Base-by-base conservation (phyloP, 805 yeast genomes). In the Yarrowia keelungensis region DNA sequence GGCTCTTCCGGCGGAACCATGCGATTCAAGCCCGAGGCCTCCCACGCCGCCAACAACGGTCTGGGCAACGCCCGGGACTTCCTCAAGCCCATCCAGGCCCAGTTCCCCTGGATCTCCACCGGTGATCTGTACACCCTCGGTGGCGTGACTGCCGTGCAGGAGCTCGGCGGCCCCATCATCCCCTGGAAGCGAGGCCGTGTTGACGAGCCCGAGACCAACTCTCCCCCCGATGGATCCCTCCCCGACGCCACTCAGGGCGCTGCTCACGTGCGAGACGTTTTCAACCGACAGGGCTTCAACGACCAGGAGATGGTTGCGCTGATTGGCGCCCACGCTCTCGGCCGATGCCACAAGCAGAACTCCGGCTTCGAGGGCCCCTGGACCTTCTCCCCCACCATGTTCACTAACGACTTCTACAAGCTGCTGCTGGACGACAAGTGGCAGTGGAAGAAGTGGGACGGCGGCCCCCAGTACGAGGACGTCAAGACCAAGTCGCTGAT, bases 41-140 rank as follows among this genome's bases (percentile, higher is more conserved):
- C 76, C 54, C 89, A 86, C 72, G 81, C 82, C 10, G 86, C 89
- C 62, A 89, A 90, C 74, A 83, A 84, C 46, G 95, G 95, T 22
- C 80, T 89, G 67, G 82, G 82, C 51, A 80, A 83, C 62, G 92
- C 87, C 22, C 81, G 86, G 71, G 82, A 84, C 35, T 85, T 84
- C 74, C 79, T 87, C 71, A 85, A 83, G 69, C 85, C 88, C 56
- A 80, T 91, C 61, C 81, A 84, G 69, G 81, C 81, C 69, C 76
- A 84, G 73, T 87, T 83, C 75, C 87, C 88, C 4, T 89, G 94
- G 92, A 80, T 91, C 35, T 82, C 90, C 5, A 85, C 87, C 76
- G 94, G 96, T 69, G 97, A 91, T 77, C 81, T 91, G 73, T 90
- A 89, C 81, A 89, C 95, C 8, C 80, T 90, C 59, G 92, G 87